phyloP scores from a whole-genome alignment of 805 yeast species.

The Candida ipomoeae region DNA sequence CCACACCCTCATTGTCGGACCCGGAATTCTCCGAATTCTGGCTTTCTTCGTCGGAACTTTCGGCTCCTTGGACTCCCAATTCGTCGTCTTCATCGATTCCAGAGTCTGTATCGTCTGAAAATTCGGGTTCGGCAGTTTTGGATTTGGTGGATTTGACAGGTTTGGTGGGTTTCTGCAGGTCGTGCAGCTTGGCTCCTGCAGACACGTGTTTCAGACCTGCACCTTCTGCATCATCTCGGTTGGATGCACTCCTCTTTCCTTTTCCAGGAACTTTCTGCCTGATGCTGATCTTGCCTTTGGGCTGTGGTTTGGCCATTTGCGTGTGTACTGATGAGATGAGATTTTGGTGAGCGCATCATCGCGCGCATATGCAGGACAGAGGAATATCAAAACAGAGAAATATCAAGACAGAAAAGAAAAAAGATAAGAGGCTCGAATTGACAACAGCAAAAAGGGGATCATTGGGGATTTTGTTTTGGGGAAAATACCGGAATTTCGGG shows the following conservation, averaged over 20 bases:
- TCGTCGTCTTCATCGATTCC: conserved; percentile 26
- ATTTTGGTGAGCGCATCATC: background rate
- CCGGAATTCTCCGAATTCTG: background rate
- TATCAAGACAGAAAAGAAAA: too few relatives aligned
- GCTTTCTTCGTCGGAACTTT: conserved; percentile 11
- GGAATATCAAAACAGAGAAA: too few relatives aligned
- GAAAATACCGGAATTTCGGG: too few relatives aligned
- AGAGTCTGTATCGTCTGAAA: conserved; percentile 13
- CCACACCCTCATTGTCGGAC: background rate
- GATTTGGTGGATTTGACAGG: background rate
- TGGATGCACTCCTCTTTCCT: background rate
- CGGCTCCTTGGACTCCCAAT: conserved; percentile 20
- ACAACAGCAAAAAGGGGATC: too few relatives aligned
- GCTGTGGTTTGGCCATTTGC: background rate
- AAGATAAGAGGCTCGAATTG: too few relatives aligned
- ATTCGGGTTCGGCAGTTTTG: background rate
- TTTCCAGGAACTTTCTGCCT: background rate
- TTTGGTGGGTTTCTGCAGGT: too few relatives aligned
- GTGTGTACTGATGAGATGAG: background rate
- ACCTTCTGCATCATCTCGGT: too few relatives aligned
- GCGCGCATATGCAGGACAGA: conserved; percentile 1
- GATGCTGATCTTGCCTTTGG: background rate
- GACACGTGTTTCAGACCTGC: too few relatives aligned
- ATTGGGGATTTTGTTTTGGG: too few relatives aligned
- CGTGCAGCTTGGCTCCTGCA: too few relatives aligned